Base-by-base conservation (phyloP, 1,284 basidiomycete genomes). In the Melampsora americana region DNA sequence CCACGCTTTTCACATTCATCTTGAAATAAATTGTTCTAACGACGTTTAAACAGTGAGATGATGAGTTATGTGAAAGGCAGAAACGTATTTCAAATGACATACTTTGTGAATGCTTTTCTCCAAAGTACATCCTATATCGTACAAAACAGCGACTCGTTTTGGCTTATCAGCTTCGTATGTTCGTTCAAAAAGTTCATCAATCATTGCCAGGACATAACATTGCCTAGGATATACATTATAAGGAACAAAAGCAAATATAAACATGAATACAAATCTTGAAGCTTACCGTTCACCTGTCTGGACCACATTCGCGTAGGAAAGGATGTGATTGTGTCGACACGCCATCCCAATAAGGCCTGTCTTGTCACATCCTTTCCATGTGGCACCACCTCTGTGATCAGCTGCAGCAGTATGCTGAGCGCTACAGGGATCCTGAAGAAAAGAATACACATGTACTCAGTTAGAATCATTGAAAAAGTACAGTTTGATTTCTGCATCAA, bases 341-440 rank as follows among this genome's bases (percentile, higher is more conserved):
- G n/a, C n/a, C n/a, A n/a, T n/a, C n/a, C n/a, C n/a, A n/a, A n/a
- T n/a, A n/a, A n/a, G n/a, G n/a, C n/a, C n/a, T n/a, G n/a, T n/a
- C n/a, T n/a, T n/a, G n/a, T n/a, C n/a, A n/a, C n/a, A n/a, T n/a
- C n/a, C n/a, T n/a, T n/a, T n/a, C n/a, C n/a, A n/a, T n/a, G n/a
- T n/a, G n/a, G 59, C 26, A 16, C 32, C 59, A 23, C 32, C 32
- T 18, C 59, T 26, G 14, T 61, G 26, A 32, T 61, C 59, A 7
- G 26, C 59, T 16, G 59, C 59, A 6, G 66, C 66, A 14, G 66
- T 67, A n/a, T 67, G 66, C 32, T 53, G 44, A 4, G 53, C 67
- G 18, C 32, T 12, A 39, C 67, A 69, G 18, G 48, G 26, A 59
- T 69, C 50, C 35, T 35, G 35, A 35, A 35, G 5, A 35, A 35